Evolutionary conservation across 306 rosid species (phyloP).

Genomic region (Bauhinia variegata): DNA sequence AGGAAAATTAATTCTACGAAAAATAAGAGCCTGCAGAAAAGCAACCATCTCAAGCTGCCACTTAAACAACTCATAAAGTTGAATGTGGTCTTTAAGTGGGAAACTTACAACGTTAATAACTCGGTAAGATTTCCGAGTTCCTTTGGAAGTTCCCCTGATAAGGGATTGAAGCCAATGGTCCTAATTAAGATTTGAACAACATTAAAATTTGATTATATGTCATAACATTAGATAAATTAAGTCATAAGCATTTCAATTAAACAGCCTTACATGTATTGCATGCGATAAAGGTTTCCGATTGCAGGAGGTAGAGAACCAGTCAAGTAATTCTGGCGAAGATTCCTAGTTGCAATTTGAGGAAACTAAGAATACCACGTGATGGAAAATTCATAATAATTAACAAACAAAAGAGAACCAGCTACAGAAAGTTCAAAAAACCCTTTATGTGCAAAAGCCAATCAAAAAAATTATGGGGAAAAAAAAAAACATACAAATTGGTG

Average conservation of each 20-base stretch:
- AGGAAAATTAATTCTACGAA: too few relatives aligned
- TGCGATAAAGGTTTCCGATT: constrained; percentile 60
- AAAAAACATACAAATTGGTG: constrained; percentile 48
- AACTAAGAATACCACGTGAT: background rate
- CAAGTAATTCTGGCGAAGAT: constrained; percentile 63
- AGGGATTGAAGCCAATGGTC: constrained; percentile 61
- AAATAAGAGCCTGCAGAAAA: background rate
- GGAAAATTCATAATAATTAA: background rate
- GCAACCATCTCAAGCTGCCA: constrained; percentile 35
- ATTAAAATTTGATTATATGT: constrained; percentile 1
- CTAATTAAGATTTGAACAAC: constrained; percentile 35
- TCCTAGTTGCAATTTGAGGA: constrained; percentile 45
- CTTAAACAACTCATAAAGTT: constrained; percentile 25
- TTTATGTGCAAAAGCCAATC: background rate
- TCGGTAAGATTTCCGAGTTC: constrained; percentile 66
- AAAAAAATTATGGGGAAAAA: constrained; percentile 40
- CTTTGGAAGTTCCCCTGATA: constrained; percentile 78
- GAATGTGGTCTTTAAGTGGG: background rate
- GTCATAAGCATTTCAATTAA: background rate
- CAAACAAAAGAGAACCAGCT: background rate
- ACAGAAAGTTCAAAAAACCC: background rate
- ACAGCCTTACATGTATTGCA: constrained; percentile 70
- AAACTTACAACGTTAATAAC: constrained; percentile 53
- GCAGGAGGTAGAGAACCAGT: constrained; percentile 66
- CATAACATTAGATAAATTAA: background rate